Evolutionary conservation across 1,284 basidiomycete genomes (phyloP).

Genomic region (Marasmius tenuissimus): DNA sequence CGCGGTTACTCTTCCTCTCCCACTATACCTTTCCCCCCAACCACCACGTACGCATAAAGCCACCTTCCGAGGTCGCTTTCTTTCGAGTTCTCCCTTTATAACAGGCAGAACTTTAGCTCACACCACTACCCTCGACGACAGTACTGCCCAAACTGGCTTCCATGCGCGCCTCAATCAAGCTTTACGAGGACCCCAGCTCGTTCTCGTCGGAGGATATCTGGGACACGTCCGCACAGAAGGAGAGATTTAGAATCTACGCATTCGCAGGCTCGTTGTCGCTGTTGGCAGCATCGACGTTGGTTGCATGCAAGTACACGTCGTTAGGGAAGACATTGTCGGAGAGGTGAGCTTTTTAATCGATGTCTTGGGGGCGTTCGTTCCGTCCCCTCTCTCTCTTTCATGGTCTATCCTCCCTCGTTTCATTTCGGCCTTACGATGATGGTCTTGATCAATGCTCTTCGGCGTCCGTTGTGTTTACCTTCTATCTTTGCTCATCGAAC

Average conservation of each 20-base stretch:
- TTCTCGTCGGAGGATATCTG: constrained; percentile 42
- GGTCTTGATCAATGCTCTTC: neutral
- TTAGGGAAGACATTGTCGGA: constrained; percentile 22
- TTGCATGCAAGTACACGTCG: constrained; percentile 29
- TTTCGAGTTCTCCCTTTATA: no score
- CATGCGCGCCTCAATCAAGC: constrained; percentile 42
- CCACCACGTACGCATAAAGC: no score
- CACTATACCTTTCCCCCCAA: no score
- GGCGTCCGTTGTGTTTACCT: neutral
- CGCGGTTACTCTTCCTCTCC: no score
- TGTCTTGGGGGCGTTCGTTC: neutral
- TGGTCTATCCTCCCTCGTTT: no score
- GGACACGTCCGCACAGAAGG: constrained; percentile 26
- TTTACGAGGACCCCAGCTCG: constrained; percentile 52
- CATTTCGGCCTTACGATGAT: no score
- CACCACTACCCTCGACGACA: neutral
- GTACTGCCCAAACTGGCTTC: constrained; percentile 6
- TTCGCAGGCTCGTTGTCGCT: constrained; percentile 31
- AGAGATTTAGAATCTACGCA: constrained; percentile 22
- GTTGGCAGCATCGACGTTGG: constrained; percentile 30
- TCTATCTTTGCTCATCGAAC: neutral
- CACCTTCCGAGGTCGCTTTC: no score
- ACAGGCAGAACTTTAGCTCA: no score
- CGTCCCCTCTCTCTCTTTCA: no score
- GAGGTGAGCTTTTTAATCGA: constrained; percentile 20